Percentiles rank a stretch among this genome's conserved stretches.
Evolutionary conservation across 1,284 basidiomycete species (phyloP).

Genomic region (Ustilago nuda): DNA sequence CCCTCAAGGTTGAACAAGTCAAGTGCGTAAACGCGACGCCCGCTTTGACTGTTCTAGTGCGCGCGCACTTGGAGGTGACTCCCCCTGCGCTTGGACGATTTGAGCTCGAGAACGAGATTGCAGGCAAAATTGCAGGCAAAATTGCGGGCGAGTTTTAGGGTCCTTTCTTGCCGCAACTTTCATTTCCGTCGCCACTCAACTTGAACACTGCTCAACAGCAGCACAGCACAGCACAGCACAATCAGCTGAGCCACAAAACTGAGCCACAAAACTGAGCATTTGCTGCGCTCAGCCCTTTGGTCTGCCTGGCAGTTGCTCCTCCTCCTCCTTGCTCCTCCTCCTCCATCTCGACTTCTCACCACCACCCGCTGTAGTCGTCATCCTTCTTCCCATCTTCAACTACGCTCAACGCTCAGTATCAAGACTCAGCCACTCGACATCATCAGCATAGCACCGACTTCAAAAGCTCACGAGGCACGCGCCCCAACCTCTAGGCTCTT

Average conservation of each 20-base stretch:
- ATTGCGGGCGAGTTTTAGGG: conserved; percentile 1
- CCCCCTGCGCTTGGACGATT: not conserved
- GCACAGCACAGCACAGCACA: not conserved
- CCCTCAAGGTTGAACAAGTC: too few relatives aligned
- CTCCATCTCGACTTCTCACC: not conserved
- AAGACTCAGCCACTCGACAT: conserved; percentile 10
- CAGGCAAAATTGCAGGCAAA: not conserved
- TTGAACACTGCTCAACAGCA: not conserved
- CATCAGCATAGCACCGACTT: conserved; percentile 1
- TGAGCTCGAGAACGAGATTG: conserved; percentile 1
- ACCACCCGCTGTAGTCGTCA: not conserved
- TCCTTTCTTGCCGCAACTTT: conserved; percentile 1
- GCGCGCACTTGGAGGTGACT: conserved; percentile 17
- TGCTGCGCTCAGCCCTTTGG: too few relatives aligned
- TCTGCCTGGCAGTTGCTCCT: not conserved
- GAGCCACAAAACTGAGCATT: not conserved
- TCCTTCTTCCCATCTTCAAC: conserved; percentile 4
- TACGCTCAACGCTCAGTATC: conserved; percentile 2
- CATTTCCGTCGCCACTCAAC: not conserved
- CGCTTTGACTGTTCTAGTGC: conserved; percentile 1
- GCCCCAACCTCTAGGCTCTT: not conserved
- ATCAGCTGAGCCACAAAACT: not conserved
- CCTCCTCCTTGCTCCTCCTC: not conserved
- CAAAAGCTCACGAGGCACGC: not conserved
- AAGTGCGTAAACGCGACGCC: not conserved